Base-by-base conservation (phyloP, 2,329 filamentous ascomycete genomes). In the Fusarium sp. region DNA sequence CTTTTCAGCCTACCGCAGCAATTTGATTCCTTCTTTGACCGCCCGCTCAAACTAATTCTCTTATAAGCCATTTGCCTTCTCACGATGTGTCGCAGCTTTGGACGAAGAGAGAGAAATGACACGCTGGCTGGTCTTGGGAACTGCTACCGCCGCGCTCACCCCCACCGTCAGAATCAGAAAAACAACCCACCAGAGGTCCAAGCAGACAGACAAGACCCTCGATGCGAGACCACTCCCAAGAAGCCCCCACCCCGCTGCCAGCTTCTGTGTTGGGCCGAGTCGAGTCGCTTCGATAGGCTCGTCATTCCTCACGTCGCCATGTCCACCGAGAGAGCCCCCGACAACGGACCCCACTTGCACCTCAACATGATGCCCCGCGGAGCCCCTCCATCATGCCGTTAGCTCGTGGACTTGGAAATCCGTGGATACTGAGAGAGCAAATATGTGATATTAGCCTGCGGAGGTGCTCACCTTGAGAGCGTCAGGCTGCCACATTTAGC, bases 381-480 rank as follows among this genome's bases (percentile, higher is more conserved):
- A 27, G 72, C 72, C 72, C 72, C 72, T 74, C 66, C 72, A 71
- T 75, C 66, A 73, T 75, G 73, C 75, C 72, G 72, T 57, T 73
- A 75, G 72, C 69, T 68, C 58, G 48, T 61, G 69, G 73, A 75
- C 50, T 65, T 65, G 57, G 66, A 76, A 75, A 71, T 62, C 70
- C 69, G 73, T 73, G 63, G 73, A 73, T 50, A 16, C 48, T 31
- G 48, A 54, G 48, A 54, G 48, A 54, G 27, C 24, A 37, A 57
- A 35, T 31, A 5, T 41, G 14, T 35, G 29, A 58, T 35, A 39
- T 29, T 39, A 59, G 48, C 27, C 48, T 54, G 31, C 20, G 48
- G 56, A 39, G 33, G 54, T 31, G 22, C 56, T 37, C 52, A 35
- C 27, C 48, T 52, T 37, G 43, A 50, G 43, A 56, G 37, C 48